Base-by-base conservation (phyloP, 2,329 filamentous ascomycete genomes). In the Mariannaea elegans region DNA sequence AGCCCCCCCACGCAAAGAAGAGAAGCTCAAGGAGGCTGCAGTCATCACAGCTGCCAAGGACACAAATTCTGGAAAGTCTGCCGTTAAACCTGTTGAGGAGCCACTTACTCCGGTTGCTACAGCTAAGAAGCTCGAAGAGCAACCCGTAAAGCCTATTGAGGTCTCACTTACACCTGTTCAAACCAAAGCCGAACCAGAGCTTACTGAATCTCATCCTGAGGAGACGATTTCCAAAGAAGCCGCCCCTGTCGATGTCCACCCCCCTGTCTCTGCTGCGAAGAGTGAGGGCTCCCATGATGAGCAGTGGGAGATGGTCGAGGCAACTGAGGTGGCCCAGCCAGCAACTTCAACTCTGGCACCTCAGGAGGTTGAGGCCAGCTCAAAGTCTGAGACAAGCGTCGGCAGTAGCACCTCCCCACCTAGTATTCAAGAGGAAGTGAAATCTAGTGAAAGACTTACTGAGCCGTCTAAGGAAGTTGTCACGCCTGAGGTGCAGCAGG, bases 361-460 rank as follows among this genome's bases (percentile, higher is more conserved):
- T 8, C 44, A 41, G 21, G 59, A 61, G 16, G 51, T 62, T n/a
- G 63, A 66, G 24, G 31, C 46, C 27, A 62, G 56, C 39, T 62
- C 65, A 14, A 68, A 65, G 27, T 66, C 63, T 12, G 63, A 69
- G 57, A 67, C 63, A 9, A 66, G 51, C 41, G 41, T 65, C 29
- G 63, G 45, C 16, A 66, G 49, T 34, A 69, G 56, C 44, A 63
- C 56, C 9, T 38, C 58, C 27, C 45, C 57, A 32, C 58, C 63
- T 7, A 65, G 59, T 39, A 57, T 64, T 41, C 63, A 32, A 19
- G 54, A 51, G 31, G 48, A 67, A 6, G 39, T 21, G 7, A 56
- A 58, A 31, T 39, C 42, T 21, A 21, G 36, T 3, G 63, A 64
- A 21, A 46, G 12, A 38, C 7, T 42, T 29, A 16, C 47, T 16